These are phyloP conservation scores for Lactifluus volemus DNA, from an alignment of 768 basidiomycete species.

Conservation along the genomic window DNA sequence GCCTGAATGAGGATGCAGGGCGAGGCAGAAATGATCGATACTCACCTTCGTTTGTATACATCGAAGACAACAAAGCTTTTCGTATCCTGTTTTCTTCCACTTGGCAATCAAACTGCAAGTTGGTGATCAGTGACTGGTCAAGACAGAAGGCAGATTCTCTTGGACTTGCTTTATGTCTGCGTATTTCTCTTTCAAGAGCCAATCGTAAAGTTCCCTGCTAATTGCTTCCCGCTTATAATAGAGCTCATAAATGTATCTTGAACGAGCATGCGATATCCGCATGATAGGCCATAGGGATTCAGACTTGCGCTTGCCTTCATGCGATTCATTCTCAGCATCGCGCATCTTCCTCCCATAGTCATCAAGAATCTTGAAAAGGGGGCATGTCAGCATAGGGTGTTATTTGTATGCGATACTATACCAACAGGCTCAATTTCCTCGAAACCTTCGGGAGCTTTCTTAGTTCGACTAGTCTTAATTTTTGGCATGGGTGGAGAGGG, in stretches of 20 bases:
- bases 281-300: constrained; percentile 97
- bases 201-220: constrained; percentile 88
- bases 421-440: constrained; percentile 84
- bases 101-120: constrained; percentile 81
- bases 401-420: neutral
- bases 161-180: constrained; percentile 84
- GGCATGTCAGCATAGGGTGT: neutral
- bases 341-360: constrained; percentile 99
- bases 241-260: constrained; percentile 94
- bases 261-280: constrained; percentile 94
- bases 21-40: neutral
- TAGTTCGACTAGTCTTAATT: constrained; percentile 87
- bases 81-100: constrained; percentile 99
- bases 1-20: neutral
- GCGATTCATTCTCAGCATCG: constrained; percentile 96
- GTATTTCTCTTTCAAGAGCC: constrained; percentile 95
- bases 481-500: constrained; percentile 62
- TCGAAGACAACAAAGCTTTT: constrained; percentile 93
- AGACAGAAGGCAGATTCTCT: neutral
- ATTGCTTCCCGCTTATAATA: constrained; percentile 99
- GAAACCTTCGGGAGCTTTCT: constrained; percentile 89
- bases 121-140: neutral
- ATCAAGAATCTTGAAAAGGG: constrained; percentile 68
- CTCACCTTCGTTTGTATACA: constrained; percentile 90
- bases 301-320: constrained; percentile 94